These are phyloP conservation scores for Macrotyloma uniflorum DNA, from an alignment of 306 rosid species.

Conservation along the genomic window DNA sequence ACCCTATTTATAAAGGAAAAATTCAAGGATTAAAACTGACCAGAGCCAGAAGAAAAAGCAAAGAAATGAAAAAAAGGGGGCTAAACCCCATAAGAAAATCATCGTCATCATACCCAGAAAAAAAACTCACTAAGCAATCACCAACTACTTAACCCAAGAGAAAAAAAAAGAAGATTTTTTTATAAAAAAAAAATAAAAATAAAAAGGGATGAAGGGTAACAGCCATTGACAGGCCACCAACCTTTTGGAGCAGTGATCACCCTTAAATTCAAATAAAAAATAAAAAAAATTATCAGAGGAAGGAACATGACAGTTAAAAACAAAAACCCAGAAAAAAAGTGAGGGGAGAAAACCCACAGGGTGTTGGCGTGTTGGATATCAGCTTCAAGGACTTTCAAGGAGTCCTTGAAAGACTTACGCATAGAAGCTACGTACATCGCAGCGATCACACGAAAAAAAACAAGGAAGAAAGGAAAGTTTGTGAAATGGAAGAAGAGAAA, in stretches of 20 bases:
- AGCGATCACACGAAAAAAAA: neutral
- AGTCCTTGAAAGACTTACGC: constrained; percentile 98
- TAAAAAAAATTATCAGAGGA: neutral
- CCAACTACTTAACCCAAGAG: neutral
- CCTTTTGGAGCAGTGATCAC: constrained; percentile 16
- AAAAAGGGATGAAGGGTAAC: neutral
- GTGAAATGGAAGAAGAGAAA: constrained; percentile 2
- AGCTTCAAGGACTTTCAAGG: constrained; percentile 93
- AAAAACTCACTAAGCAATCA: constrained; percentile 10
- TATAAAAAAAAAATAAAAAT: neutral
- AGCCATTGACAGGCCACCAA: neutral
- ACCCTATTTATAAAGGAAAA: constrained; percentile 10
- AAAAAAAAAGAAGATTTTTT: neutral
- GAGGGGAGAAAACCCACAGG: constrained; percentile 53
- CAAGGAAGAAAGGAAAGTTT: neutral
- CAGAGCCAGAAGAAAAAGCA: neutral
- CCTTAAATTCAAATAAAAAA: neutral
- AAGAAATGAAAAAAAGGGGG: neutral
- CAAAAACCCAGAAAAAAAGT: neutral
- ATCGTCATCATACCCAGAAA: constrained; percentile 27
- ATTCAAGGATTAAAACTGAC: neutral
- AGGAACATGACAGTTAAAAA: neutral
- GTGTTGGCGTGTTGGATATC: constrained; percentile 98
- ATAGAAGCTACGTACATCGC: constrained; percentile 88
- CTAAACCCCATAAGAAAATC: constrained; percentile 37